Conservation (phyloP, 2,329 filamentous ascomycete species). For the Neobulgaria alba region DNA sequence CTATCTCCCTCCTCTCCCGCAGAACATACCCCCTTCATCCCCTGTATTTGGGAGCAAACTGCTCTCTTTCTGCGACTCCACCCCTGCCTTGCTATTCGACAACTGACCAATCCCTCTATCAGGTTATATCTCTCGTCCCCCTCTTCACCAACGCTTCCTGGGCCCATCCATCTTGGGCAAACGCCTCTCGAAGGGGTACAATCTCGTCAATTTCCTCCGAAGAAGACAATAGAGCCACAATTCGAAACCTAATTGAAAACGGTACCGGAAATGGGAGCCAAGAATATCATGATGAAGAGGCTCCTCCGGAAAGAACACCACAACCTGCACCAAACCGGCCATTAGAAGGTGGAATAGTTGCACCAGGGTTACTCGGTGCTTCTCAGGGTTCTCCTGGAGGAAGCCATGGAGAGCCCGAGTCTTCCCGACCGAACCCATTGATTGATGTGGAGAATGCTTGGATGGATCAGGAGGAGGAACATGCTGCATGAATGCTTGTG, state of each 20-base stretch:
- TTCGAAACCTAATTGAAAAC: constrained; percentile 22
- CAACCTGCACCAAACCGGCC: too few species aligned
- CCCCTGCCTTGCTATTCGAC: too few species aligned
- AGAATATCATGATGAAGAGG: constrained; percentile 20
- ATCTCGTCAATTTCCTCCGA: constrained; percentile 6
- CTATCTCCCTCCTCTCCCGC: background rate
- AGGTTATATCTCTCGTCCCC: constrained; percentile 20
- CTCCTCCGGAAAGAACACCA: too few species aligned
- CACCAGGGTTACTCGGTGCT: too few species aligned
- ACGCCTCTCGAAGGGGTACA: constrained; percentile 11
- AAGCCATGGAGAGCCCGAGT: constrained; percentile 5
- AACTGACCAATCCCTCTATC: background rate
- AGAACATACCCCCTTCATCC: background rate
- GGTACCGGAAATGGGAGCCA: constrained; percentile 8
- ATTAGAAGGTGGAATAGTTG: too few species aligned
- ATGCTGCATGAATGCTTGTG: background rate
- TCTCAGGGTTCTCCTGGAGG: background rate
- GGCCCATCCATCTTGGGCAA: constrained; percentile 14
- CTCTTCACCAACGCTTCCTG: constrained; percentile 23
- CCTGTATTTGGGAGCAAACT: background rate
- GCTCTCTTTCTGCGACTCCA: too few species aligned
- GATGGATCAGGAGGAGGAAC: constrained; percentile 12
- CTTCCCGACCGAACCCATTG: constrained; percentile 20
- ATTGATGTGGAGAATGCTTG: constrained; percentile 16
- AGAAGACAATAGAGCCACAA: constrained; percentile 17